phyloP scores from a whole-genome alignment of 805 yeast genomes.

The Wickerhamiella sergipiensis region DNA sequence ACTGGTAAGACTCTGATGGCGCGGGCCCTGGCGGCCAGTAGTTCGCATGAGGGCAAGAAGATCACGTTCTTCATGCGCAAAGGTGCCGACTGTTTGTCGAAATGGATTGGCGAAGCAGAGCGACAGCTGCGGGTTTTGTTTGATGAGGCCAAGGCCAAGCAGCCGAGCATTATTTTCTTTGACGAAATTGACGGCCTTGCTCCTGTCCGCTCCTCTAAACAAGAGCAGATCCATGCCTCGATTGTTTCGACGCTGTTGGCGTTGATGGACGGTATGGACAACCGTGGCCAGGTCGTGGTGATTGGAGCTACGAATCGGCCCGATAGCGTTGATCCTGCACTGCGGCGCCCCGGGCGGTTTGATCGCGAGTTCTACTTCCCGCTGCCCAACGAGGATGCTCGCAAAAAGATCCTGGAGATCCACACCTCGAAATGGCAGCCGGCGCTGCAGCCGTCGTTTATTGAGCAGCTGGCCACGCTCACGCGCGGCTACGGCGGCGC shows the following conservation, averaged over 20 bases:
- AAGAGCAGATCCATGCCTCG: slow-evolving; percentile 96
- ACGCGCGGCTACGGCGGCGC: slow-evolving; percentile 99
- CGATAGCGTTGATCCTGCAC: slow-evolving; percentile 95
- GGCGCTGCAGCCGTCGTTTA: slow-evolving; percentile 42
- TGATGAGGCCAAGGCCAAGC: slow-evolving; percentile 92
- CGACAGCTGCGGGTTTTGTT: slow-evolving; percentile 79
- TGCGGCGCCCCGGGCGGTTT: slow-evolving; percentile 92
- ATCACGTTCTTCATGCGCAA: slow-evolving; percentile 96
- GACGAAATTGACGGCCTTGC: slow-evolving; percentile 98
- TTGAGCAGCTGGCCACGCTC: slow-evolving; percentile 53
- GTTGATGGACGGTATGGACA: slow-evolving; percentile 98
- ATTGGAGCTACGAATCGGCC: slow-evolving; percentile 98
- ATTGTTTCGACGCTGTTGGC: slow-evolving; percentile 92
- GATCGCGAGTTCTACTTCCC: slow-evolving; percentile 96
- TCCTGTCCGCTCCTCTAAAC: slow-evolving; percentile 93
- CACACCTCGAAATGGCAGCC: slow-evolving; percentile 88
- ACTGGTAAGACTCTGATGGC: slow-evolving; percentile 99
- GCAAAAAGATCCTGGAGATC: slow-evolving; percentile 65
- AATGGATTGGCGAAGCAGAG: slow-evolving; percentile 99
- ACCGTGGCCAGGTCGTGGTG: slow-evolving; percentile 93
- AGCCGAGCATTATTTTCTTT: slow-evolving; percentile 90
- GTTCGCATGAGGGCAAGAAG: slow-evolving; percentile 70
- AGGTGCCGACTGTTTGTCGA: slow-evolving; percentile 93
- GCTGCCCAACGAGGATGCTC: slow-evolving; percentile 67
- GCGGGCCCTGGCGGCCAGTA: slow-evolving; percentile 88